Evolutionary conservation across 176 grass and related monocot genomes (phyloP).

Genomic region (Carex littledalei): DNA sequence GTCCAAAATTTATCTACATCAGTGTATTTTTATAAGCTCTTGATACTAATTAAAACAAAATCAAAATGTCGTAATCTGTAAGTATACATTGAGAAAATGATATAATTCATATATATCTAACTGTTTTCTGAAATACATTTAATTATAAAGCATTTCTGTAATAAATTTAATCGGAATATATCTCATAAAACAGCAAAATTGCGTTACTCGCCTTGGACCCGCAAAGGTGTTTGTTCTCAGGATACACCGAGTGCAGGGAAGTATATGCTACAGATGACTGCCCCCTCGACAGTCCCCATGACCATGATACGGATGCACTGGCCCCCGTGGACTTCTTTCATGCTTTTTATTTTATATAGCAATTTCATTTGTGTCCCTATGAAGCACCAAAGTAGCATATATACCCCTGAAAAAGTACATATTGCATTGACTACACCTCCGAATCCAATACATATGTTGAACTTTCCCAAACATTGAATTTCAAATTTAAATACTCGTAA

Average conservation of each 20-base stretch:
- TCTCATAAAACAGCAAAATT: neutral
- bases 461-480: neutral
- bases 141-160: neutral
- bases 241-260: neutral
- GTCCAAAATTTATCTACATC: too few relatives aligned
- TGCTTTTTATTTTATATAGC: neutral
- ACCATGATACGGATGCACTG: slow-evolving; percentile 8
- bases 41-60: too few relatives aligned
- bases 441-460: neutral
- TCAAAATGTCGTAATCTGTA: too few relatives aligned
- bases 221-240: neutral
- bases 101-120: too few relatives aligned
- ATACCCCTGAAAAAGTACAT: neutral
- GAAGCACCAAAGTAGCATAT: neutral
- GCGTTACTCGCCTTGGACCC: neutral
- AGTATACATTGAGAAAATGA: too few relatives aligned
- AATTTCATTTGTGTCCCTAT: neutral
- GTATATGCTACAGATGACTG: neutral
- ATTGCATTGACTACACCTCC: neutral
- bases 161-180: neutral
- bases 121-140: neutral
- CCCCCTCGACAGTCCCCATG: neutral
- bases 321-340: slow-evolving; percentile 10
- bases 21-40: too few relatives aligned
- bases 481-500: neutral